Evolutionary conservation across 1,139 yeast species (phyloP).

Genomic region (Suhomyces ambrosiae): DNA sequence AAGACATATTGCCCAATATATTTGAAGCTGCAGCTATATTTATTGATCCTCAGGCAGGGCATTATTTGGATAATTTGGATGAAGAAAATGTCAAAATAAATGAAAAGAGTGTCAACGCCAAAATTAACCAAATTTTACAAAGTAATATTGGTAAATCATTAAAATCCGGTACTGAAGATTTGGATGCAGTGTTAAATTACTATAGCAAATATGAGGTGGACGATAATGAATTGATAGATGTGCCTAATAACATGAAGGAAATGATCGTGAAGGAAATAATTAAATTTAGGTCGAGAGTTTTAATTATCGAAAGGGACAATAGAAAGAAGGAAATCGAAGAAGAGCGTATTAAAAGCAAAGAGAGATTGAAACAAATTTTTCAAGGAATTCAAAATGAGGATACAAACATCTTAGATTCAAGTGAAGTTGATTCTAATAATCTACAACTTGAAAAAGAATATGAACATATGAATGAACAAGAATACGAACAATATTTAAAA

Average conservation of each 20-base stretch:
- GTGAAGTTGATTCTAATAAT: slow-evolving; percentile 11
- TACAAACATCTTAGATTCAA: slow-evolving; percentile 16
- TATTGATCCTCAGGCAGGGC: slow-evolving; percentile 16
- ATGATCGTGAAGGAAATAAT: slow-evolving; percentile 59
- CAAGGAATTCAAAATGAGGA: slow-evolving; percentile 32
- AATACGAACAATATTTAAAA: slow-evolving; percentile 31
- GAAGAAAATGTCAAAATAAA: background rate
- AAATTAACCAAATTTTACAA: slow-evolving; percentile 20
- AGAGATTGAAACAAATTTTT: slow-evolving; percentile 52
- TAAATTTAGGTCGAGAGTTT: slow-evolving; percentile 62
- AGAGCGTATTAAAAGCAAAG: slow-evolving; percentile 56
- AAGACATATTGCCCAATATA: slow-evolving; percentile 4
- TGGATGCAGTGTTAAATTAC: slow-evolving; percentile 38
- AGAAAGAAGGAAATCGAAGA: slow-evolving; percentile 52
- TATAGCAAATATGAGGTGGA: slow-evolving; percentile 57
- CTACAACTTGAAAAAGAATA: slow-evolving; percentile 24
- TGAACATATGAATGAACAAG: slow-evolving; percentile 36
- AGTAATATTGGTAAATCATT: slow-evolving; percentile 23
- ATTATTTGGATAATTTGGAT: slow-evolving; percentile 3
- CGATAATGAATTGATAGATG: slow-evolving; percentile 59
- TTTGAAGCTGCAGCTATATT: slow-evolving; percentile 9
- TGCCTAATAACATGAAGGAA: slow-evolving; percentile 62
- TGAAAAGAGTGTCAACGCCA: slow-evolving; percentile 1
- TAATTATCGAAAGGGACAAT: slow-evolving; percentile 58
- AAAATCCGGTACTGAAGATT: slow-evolving; percentile 36